Percentiles rank a stretch among this genome's conserved stretches.
phyloP scores from a whole-genome alignment of 2,329 filamentous ascomycete species.

The Talaromyces atroroseus region DNA sequence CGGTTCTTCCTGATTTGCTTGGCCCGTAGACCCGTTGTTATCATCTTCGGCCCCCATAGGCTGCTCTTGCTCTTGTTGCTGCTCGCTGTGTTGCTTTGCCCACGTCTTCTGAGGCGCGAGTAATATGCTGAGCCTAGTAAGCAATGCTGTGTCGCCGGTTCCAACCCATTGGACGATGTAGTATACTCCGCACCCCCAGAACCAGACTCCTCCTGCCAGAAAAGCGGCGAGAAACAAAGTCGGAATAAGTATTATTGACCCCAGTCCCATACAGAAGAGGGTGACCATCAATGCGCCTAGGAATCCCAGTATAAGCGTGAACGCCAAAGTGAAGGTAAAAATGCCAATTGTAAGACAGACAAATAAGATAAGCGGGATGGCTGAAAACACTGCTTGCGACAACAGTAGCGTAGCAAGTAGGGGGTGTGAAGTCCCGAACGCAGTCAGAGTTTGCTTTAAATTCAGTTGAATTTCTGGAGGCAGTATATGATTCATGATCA shows the following conservation, averaged over 20 bases:
- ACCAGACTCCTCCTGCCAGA: conserved; percentile 9
- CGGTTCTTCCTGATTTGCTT: too few species aligned
- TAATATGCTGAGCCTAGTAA: conserved; percentile 5
- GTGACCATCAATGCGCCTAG: conserved; percentile 63
- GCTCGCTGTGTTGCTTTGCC: not conserved
- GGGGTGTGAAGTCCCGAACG: conserved; percentile 60
- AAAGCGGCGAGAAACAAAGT: conserved; percentile 9
- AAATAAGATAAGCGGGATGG: conserved; percentile 65
- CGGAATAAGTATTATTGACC: conserved; percentile 14
- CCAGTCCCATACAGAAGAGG: conserved; percentile 14
- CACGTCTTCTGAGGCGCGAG: not conserved
- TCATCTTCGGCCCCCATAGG: not conserved
- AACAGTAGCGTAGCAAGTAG: conserved; percentile 65
- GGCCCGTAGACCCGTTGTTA: not conserved
- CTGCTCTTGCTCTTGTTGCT: not conserved
- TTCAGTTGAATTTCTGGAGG: conserved; percentile 57
- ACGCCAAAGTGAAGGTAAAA: conserved; percentile 56
- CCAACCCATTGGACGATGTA: conserved; percentile 8
- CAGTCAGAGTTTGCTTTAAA: conserved; percentile 48
- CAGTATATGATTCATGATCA: conserved; percentile 48
- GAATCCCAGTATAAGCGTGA: conserved; percentile 54
- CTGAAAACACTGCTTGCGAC: conserved; percentile 59
- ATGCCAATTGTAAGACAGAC: conserved; percentile 59
- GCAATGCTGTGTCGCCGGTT: conserved; percentile 3
- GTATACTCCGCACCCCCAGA: conserved; percentile 14